A percentile compares a stretch with the other conserved stretches of the same genome.
Evolutionary conservation across 306 rosid species (phyloP).

Genomic region (Acacia confusa): DNA sequence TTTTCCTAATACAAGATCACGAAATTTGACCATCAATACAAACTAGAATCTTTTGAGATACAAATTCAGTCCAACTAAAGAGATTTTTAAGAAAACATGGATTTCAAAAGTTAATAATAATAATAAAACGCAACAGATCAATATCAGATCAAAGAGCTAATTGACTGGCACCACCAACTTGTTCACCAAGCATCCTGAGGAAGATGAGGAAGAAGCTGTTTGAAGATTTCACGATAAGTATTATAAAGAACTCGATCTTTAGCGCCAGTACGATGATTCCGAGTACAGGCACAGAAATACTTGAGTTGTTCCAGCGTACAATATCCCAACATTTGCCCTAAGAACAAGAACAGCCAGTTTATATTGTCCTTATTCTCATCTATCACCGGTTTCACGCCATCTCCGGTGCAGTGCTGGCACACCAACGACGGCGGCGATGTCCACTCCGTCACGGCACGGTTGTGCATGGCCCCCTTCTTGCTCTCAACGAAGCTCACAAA

Average conservation of each 20-base stretch:
- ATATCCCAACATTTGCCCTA: slow-evolving; percentile 51
- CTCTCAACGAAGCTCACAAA: background rate
- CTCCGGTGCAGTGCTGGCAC: slow-evolving; percentile 40
- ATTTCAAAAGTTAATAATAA: too few species aligned
- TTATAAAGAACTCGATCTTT: slow-evolving; percentile 59
- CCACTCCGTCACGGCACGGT: slow-evolving; percentile 53
- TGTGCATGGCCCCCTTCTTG: background rate
- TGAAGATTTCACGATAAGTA: slow-evolving; percentile 41
- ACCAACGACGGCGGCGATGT: slow-evolving; percentile 26
- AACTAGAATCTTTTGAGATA: too few species aligned
- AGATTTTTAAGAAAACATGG: background rate
- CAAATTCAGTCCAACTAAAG: too few species aligned
- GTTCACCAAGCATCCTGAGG: background rate
- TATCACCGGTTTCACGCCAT: slow-evolving; percentile 44
- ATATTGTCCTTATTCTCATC: slow-evolving; percentile 29
- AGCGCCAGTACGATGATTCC: slow-evolving; percentile 57
- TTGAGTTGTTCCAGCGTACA: slow-evolving; percentile 55
- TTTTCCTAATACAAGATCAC: too few species aligned
- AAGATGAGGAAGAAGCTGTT: slow-evolving; percentile 34
- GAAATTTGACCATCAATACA: too few species aligned
- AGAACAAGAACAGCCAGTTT: slow-evolving; percentile 65
- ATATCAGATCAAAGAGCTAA: background rate
- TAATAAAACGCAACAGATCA: background rate
- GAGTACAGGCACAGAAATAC: slow-evolving; percentile 51
- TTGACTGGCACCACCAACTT: background rate